A percentile compares a stretch with the other conserved stretches of the same genome.
Evolutionary conservation across 1,139 yeast species (phyloP).

Genomic region (Saccharomyces hybrid): DNA sequence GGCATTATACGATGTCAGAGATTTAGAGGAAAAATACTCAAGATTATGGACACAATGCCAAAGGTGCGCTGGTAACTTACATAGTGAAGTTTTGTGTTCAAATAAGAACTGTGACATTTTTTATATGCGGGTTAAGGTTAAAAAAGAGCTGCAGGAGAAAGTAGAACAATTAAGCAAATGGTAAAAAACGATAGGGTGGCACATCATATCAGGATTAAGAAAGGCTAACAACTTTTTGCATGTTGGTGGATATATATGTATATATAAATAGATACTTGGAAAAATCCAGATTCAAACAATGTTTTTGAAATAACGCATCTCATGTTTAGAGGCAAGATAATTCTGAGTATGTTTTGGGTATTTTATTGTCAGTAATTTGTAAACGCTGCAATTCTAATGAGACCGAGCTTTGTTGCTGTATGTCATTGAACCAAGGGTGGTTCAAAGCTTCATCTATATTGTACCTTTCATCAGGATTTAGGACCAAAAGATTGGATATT

Average conservation of each 20-base stretch:
- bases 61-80: conserved; percentile 91
- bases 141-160: conserved; percentile 71
- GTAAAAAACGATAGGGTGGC: conserved; percentile 17
- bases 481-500: conserved; percentile 52
- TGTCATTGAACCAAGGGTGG: conserved; percentile 51
- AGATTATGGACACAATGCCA: conserved; percentile 98
- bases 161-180: conserved; percentile 63
- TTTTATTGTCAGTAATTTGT: conserved; percentile 17
- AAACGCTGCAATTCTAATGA: conserved; percentile 19
- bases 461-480: conserved; percentile 48
- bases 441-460: conserved; percentile 44
- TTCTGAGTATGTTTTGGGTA: conserved; percentile 32
- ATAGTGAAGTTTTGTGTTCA: conserved; percentile 91
- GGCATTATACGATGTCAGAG: conserved; percentile 72
- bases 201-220: background rate
- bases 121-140: conserved; percentile 94
- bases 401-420: conserved; percentile 7
- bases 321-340: conserved; percentile 18
- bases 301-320: background rate
- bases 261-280: background rate
- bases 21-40: conserved; percentile 74
- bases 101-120: conserved; percentile 96
- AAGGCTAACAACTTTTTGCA: background rate
- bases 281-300: background rate
- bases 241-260: background rate